These are phyloP conservation scores for Thelonectria discophora DNA, from an alignment of 2,329 filamentous ascomycete genomes.

Conservation along the genomic window DNA sequence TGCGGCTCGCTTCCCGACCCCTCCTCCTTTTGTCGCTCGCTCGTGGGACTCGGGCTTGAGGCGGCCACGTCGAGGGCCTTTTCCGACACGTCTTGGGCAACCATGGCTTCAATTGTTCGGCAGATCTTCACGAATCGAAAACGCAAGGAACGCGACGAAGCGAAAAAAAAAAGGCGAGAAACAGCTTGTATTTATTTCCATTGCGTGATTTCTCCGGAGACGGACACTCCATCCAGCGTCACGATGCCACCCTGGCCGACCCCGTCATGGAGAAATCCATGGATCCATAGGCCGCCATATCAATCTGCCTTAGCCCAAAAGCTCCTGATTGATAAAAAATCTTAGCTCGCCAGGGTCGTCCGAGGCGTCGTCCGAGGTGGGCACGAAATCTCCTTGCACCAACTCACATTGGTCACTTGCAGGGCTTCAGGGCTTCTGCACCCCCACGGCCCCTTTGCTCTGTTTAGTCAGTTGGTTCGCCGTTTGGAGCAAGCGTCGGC, in stretches of 20 bases:
- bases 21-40: neutral
- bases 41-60: neutral
- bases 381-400: neutral
- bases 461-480: neutral
- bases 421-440: neutral
- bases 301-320: neutral
- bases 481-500: neutral
- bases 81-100: conserved; percentile 6
- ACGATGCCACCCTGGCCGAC: too few species aligned
- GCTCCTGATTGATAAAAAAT: conserved; percentile 7
- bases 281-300: too few species aligned
- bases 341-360: neutral
- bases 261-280: too few species aligned
- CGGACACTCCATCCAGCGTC: neutral
- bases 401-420: neutral
- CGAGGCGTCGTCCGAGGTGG: neutral
- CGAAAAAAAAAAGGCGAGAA: neutral
- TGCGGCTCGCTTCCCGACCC: neutral
- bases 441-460: neutral
- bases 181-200: neutral
- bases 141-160: neutral
- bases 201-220: neutral
- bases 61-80: conserved; percentile 3
- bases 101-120: conserved; percentile 8
- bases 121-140: neutral